Evolutionary conservation across 495 filamentous ascomycete genomes (phyloP), one percentile per base, ranked within the genome.

Genomic region (Cladorrhinum samala): DNA sequence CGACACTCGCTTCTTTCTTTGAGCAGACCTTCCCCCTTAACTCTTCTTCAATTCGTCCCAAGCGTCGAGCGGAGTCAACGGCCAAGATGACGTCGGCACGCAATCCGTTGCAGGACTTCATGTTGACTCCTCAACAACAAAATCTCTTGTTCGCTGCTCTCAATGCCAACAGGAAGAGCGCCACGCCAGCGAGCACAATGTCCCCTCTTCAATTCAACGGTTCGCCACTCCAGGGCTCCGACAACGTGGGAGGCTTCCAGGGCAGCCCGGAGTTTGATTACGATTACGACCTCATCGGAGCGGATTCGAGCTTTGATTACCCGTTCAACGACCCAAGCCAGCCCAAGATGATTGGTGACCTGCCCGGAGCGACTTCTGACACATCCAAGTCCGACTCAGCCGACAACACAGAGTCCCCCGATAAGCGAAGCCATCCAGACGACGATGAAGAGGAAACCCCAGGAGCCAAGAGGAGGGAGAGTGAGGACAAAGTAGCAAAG

Each of bases 211-310:
- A 77, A 18, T 69, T 77, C 17, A 77, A 81, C 48, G 74, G 79
- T 39, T 79, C 81, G n/a, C 74, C 83, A 19, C 57, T 75, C 39
- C 66, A 69, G 51, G 61, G 54, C 9, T 48, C 58, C 30, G 65
- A 67, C 39, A 54, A 44, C 19, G 19, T 57, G 16, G 71, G 71
- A 36, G 69, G 62, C 68, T 73, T 75, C 63, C 78, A 91, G 51
- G 86, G 87, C 25, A 92, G 86, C 58, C 88, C 91, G 6, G 89
- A 85, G 63, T 77, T 94, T 51, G 91, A 95, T 62, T 92, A 87
- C 61, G 83, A 85, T 42, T 77, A 86, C 23, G 76, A 81, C 50
- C 75, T 82, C 42, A 58, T 56, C 8, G 76, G 70, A 45, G 65
- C 68, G 33, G 78, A 80, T 47, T 66, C 68, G 8, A 71, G 69